These are phyloP conservation scores for Thalassiosira profunda DNA, from an alignment of 108 stramenopile species.

Conservation along the genomic window DNA sequence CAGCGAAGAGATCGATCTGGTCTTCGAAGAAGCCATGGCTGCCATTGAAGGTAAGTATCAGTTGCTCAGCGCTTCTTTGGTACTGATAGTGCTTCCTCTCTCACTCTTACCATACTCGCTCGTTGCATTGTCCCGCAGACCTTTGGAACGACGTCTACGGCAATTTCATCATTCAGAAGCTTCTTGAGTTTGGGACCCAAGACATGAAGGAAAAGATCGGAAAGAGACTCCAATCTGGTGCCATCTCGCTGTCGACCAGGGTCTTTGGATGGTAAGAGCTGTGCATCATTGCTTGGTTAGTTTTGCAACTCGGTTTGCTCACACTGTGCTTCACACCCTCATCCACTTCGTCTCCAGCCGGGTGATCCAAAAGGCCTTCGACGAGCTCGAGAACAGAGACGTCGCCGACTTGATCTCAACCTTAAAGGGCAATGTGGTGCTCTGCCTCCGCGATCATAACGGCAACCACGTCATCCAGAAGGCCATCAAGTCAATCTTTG, in stretches of 20 bases:
- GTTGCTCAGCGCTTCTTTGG: too few species aligned
- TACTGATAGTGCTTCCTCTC: too few species aligned
- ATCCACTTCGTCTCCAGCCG: conserved; percentile 64
- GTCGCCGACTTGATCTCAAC: conserved; percentile 74
- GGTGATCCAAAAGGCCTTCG: conserved; percentile 94
- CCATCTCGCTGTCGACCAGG: too few species aligned
- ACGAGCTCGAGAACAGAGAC: conserved; percentile 64
- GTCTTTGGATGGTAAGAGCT: not conserved
- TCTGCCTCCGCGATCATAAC: conserved; percentile 94
- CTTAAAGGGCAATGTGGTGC: conserved; percentile 86
- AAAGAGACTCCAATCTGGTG: too few species aligned
- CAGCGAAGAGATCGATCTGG: too few species aligned
- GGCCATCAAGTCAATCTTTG: conserved; percentile 85
- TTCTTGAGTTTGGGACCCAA: conserved; percentile 84
- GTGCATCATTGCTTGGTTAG: not conserved
- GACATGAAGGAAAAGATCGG: conserved; percentile 76
- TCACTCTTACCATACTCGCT: too few species aligned
- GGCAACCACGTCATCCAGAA: conserved; percentile 98
- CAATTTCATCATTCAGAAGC: conserved; percentile 95
- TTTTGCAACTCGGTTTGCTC: not conserved
- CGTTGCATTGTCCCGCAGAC: too few species aligned
- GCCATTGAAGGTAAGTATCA: too few species aligned
- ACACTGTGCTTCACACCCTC: not conserved
- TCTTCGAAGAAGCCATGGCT: too few species aligned
- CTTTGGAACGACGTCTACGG: conserved; percentile 89